Base-by-base conservation (phyloP, 2,329 filamentous ascomycete genomes). In the Aspergillus brunneoviolaceus region DNA sequence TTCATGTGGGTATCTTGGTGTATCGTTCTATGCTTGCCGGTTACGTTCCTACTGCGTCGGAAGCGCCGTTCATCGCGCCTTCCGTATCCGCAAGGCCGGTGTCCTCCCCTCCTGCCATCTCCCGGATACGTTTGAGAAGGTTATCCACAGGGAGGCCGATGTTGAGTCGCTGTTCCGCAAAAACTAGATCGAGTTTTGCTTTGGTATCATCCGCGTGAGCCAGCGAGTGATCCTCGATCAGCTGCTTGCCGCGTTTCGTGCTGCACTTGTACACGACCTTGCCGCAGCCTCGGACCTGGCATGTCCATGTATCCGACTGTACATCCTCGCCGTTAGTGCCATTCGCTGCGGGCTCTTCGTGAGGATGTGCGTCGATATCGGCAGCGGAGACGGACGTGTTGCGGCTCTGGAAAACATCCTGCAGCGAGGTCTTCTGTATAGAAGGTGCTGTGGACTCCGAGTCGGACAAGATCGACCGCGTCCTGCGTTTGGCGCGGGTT, bases 161-260 rank as follows among this genome's bases (percentile, higher is more conserved):
- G 58, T 76, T 76, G 4, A 74, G 67, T 29, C 67, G 67, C 49
- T 76, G 70, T 51, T 76, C 74, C 0, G 74, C 67, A 67, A 74
- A 66, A 11, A 76, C 74, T 9, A 76, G 66, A 51, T 74, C 72
- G 3, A 76, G 54, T 55, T 74, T 76, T 12, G 70, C 67, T 52
- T 75, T 71, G 0, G 72, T 74, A 55, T 76, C 74, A 49, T 74
- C 69, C 1, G 72, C 74, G 62, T 76, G 74, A 9, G 66, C 69
- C 3, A 74, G 53, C 7, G 70, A 69, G 57, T 76, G 74, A 35
- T 74, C 72, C n/a, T 67, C 58, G 23, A 75, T 71, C 48, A 70
- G 60, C 33, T 74, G 69, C 58, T 72, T 71, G 19, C 70, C 70
- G 31, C 70, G 67, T 57, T 71, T 74, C 4, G 71, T 70, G 31